These are phyloP conservation scores for Penicillium sp. DNA, from an alignment of 2,329 filamentous ascomycete genomes.

Conservation along the genomic window DNA sequence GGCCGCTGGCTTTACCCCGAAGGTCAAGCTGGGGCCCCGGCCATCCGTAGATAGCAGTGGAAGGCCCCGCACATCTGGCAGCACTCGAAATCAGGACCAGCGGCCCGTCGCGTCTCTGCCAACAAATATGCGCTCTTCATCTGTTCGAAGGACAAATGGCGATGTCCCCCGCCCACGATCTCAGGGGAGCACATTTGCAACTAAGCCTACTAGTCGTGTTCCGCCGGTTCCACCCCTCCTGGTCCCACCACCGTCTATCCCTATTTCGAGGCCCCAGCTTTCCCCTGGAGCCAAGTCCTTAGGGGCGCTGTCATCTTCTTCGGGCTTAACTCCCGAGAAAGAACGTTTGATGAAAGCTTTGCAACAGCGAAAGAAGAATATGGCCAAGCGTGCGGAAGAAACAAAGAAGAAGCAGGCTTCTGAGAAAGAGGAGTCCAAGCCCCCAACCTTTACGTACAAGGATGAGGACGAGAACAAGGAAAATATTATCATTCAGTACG, in stretches of 20 bases:
- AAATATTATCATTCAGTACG: slow-evolving; percentile 23
- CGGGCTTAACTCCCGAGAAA: slow-evolving; percentile 82
- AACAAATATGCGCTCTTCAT: slow-evolving; percentile 71
- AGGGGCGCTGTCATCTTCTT: slow-evolving; percentile 49
- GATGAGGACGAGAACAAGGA: slow-evolving; percentile 30
- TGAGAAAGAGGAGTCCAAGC: slow-evolving; percentile 14
- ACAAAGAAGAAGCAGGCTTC: slow-evolving; percentile 27
- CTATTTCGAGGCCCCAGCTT: slow-evolving; percentile 35
- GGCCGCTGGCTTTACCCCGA: slow-evolving; percentile 51
- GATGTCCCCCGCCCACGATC: slow-evolving; percentile 47
- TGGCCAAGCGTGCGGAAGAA: slow-evolving; percentile 44
- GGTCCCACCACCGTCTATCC: slow-evolving; percentile 40
- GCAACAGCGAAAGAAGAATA: slow-evolving; percentile 83
- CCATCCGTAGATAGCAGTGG: slow-evolving; percentile 68
- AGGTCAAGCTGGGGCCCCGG: slow-evolving; percentile 85
- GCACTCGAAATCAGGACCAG: slow-evolving; percentile 50
- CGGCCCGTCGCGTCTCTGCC: slow-evolving; percentile 79
- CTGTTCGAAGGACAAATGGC: slow-evolving; percentile 52
- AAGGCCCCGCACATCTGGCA: slow-evolving; percentile 61
- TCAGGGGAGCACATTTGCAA: slow-evolving; percentile 39
- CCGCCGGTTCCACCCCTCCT: slow-evolving; percentile 44
- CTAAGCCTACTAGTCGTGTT: slow-evolving; percentile 30
- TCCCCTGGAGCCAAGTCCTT: slow-evolving; percentile 45
- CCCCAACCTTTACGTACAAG: slow-evolving; percentile 13
- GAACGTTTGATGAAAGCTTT: slow-evolving; percentile 90